A percentile compares a stretch with the other conserved stretches of the same genome.
Evolutionary conservation across 1,284 basidiomycete genomes (phyloP).

Genomic region (Apiotrichum gracile): DNA sequence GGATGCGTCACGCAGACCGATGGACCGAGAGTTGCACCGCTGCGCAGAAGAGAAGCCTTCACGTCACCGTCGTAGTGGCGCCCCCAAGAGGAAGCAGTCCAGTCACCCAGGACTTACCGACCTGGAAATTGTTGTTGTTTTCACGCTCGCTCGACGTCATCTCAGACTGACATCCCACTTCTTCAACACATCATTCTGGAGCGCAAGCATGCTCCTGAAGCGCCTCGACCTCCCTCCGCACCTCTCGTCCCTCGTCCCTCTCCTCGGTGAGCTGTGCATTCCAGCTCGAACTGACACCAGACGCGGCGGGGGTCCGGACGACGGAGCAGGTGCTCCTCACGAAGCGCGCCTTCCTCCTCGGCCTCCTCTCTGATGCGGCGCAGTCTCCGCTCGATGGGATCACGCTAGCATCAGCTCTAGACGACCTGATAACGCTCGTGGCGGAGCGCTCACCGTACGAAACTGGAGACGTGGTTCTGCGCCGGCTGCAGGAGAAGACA

Average conservation of each 20-base stretch:
- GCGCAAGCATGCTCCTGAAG: conserved; percentile 35
- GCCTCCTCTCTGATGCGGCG: conserved; percentile 12
- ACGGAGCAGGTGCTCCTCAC: conserved; percentile 40
- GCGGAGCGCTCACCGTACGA: background rate
- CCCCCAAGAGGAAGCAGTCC: no score
- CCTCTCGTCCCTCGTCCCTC: conserved; percentile 20
- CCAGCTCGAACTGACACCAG: conserved; percentile 1
- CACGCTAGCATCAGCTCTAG: conserved; percentile 12
- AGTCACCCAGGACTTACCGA: no score
- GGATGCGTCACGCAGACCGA: no score
- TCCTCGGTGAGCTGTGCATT: conserved; percentile 24
- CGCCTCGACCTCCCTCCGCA: conserved; percentile 27
- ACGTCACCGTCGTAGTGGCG: no score
- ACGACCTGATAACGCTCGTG: conserved; percentile 21
- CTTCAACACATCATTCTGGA: background rate
- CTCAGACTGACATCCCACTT: background rate
- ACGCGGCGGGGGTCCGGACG: conserved; percentile 24
- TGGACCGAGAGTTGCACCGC: no score
- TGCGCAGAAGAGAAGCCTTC: no score
- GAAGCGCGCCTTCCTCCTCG: conserved; percentile 10
- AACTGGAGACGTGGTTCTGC: background rate
- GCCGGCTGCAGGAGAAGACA: background rate
- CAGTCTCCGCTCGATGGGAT: background rate
- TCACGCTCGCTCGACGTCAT: background rate
- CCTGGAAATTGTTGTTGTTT: no score